Percentiles rank a stretch among this genome's conserved stretches.
phyloP scores from a whole-genome alignment of 2,329 filamentous ascomycete species.

The Graphiopsis chlorocephala region DNA sequence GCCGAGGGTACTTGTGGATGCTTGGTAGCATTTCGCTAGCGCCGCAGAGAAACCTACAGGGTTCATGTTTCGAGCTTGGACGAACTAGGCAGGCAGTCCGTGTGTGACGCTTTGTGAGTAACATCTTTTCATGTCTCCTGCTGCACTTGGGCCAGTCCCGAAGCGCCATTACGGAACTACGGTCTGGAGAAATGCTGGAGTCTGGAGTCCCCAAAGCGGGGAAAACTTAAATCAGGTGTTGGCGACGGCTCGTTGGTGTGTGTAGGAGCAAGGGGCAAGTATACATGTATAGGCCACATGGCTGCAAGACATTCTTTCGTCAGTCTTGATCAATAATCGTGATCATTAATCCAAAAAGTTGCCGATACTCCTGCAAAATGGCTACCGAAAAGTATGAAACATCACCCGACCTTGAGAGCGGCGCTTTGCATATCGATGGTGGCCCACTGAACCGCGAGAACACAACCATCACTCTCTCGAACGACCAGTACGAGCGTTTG shows the following conservation, averaged over 20 bases:
- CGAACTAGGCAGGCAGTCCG: conserved; percentile 5
- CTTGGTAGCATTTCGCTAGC: conserved; percentile 11
- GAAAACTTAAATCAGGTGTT: not conserved
- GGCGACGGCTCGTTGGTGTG: not conserved
- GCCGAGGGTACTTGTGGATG: conserved; percentile 16
- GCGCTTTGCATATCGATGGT: conserved; percentile 5
- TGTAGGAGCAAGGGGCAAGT: not conserved
- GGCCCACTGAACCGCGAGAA: conserved; percentile 25
- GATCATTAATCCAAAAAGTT: conserved; percentile 2
- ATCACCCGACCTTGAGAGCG: conserved; percentile 7
- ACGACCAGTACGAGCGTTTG: conserved; percentile 29
- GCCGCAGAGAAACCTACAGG: conserved; percentile 8
- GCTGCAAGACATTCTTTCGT: not conserved
- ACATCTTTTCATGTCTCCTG: not conserved
- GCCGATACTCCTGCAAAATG: not conserved
- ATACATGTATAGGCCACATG: conserved; percentile 5
- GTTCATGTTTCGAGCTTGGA: not conserved
- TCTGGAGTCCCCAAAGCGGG: conserved; percentile 9
- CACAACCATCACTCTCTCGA: conserved; percentile 24
- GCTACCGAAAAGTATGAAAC: conserved; percentile 6
- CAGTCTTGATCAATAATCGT: not conserved
- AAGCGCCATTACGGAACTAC: not conserved
- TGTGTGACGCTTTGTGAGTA: not conserved
- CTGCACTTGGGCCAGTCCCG: not conserved
- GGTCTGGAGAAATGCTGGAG: conserved; percentile 1